Base-by-base conservation (phyloP, 2,329 filamentous ascomycete species). In the Pseudogymnoascus sp. region DNA sequence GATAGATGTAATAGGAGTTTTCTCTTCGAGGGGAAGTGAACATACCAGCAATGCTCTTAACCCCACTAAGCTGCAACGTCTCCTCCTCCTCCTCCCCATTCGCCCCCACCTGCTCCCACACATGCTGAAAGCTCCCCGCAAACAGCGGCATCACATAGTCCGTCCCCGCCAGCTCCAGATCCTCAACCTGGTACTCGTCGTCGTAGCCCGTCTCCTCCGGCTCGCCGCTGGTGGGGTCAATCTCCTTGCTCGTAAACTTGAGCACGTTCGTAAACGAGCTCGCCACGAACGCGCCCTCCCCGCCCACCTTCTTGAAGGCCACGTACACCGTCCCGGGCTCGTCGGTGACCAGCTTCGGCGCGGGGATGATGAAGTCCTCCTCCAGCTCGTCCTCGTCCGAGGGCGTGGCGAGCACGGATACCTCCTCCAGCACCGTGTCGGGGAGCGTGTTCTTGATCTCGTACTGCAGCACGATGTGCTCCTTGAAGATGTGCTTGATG, bases 161-260 rank as follows among this genome's bases (percentile, higher is more conserved):
- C 69, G 91, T 92, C 64, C 93, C 95, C 17, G 86, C 84, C 65
- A 99, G 85, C 66, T 97, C 93, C 66, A 97, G 86, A 74, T 97
- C 92, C 66, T 95, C 91, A 65, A 97, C 89, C 78, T 97, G 91
- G 74, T 99, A 99, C 78, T 99, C 95, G 72, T 99, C 95, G 62
- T 97, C 93, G 75, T 97, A 97, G 53, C 95, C 95, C 57, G 79
- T 83, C 15, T 96, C 92, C 76, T 99, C 95, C 0, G 93, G 90
- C 77, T 97, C 92, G 68, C 87, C 86, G n/a, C 91, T 96, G 26
- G 89, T 89, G 5, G 95, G 95, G 71, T 99, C 95, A 68, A 99
- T 95, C 78, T 99, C 95, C 79, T 97, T 97, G 80, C 89, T 95
- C 17, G 92, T 97, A 76, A 99, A 99, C 78, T 95, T 97, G 74